phyloP scores from a whole-genome alignment of 1,284 basidiomycete species.

The Porogramme epimiltina region DNA sequence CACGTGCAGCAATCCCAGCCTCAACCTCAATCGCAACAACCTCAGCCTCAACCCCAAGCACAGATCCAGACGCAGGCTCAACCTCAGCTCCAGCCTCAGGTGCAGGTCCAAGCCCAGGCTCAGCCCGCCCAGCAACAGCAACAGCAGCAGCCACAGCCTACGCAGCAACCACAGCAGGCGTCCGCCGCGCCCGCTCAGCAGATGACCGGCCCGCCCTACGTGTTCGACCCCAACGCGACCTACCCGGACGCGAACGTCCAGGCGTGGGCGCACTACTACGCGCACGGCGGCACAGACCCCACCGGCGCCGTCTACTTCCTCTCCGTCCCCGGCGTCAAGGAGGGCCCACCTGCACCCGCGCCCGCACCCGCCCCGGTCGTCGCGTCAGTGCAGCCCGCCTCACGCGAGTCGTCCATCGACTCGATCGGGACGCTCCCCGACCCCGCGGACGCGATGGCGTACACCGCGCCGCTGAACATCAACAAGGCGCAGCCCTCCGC shows the following conservation, averaged over 20 bases:
- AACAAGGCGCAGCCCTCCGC: slow-evolving; percentile 13
- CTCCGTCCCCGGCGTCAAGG: slow-evolving; percentile 70
- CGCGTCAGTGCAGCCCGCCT: too few relatives aligned
- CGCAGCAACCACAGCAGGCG: slow-evolving; percentile 24
- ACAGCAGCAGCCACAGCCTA: slow-evolving; percentile 22
- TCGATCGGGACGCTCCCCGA: slow-evolving; percentile 4
- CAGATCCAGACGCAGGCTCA: slow-evolving; percentile 14
- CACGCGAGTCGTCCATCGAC: slow-evolving; percentile 17
- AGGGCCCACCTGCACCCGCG: slow-evolving; percentile 28
- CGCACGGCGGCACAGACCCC: slow-evolving; percentile 68
- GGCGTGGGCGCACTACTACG: slow-evolving; percentile 82
- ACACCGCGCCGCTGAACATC: slow-evolving; percentile 18
- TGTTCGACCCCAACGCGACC: slow-evolving; percentile 63
- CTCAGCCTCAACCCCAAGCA: slow-evolving; percentile 21
- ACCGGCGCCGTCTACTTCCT: slow-evolving; percentile 77
- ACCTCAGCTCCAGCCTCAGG: slow-evolving; percentile 23
- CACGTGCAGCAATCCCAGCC: too few relatives aligned
- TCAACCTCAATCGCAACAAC: slow-evolving; percentile 15
- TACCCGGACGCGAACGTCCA: slow-evolving; percentile 76
- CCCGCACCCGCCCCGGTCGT: background rate
- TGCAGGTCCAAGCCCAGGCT: slow-evolving; percentile 25
- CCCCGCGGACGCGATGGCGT: slow-evolving; percentile 1
- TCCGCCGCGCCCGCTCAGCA: slow-evolving; percentile 23
- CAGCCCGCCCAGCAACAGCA: slow-evolving; percentile 24
- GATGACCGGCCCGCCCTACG: slow-evolving; percentile 61